phyloP scores from a whole-genome alignment of 352 stramenopile species.

The Phytophthora brassicae region DNA sequence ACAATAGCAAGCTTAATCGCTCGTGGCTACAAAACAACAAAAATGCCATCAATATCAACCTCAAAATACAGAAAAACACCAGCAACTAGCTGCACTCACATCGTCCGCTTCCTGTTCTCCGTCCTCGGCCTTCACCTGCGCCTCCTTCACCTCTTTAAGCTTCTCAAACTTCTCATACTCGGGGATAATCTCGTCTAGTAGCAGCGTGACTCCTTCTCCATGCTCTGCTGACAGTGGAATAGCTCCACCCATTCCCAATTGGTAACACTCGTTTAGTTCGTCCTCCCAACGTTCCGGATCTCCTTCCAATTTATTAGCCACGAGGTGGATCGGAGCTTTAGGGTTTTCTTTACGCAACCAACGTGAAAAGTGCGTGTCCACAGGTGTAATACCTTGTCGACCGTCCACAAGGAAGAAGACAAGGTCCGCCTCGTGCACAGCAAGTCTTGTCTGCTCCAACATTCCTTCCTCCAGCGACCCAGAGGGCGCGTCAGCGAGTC shows the following conservation, averaged over 20 bases:
- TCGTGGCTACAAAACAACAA: slow-evolving; percentile 36
- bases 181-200: slow-evolving; percentile 74
- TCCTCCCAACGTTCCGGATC: slow-evolving; percentile 65
- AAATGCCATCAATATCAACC: slow-evolving; percentile 12
- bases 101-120: slow-evolving; percentile 58
- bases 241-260: slow-evolving; percentile 64
- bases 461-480: slow-evolving; percentile 76
- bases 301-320: slow-evolving; percentile 83
- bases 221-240: slow-evolving; percentile 81
- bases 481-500: slow-evolving; percentile 67
- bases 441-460: slow-evolving; percentile 72
- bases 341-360: slow-evolving; percentile 73
- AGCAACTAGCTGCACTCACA: slow-evolving; percentile 39
- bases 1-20: slow-evolving; percentile 82
- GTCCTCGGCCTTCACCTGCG: slow-evolving; percentile 20
- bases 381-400: slow-evolving; percentile 72
- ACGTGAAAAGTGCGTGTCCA: slow-evolving; percentile 78
- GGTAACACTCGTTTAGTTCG: slow-evolving; percentile 76
- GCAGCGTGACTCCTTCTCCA: slow-evolving; percentile 67
- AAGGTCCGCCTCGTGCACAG: slow-evolving; percentile 77
- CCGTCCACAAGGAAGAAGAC: slow-evolving; percentile 84
- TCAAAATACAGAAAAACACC: too few relatives aligned
- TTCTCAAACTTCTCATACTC: slow-evolving; percentile 70
- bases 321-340: slow-evolving; percentile 59
- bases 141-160: slow-evolving; percentile 40